Evolutionary conservation across 1,284 basidiomycete genomes (phyloP).

Genomic region (Cryptococcus maquisensis): DNA sequence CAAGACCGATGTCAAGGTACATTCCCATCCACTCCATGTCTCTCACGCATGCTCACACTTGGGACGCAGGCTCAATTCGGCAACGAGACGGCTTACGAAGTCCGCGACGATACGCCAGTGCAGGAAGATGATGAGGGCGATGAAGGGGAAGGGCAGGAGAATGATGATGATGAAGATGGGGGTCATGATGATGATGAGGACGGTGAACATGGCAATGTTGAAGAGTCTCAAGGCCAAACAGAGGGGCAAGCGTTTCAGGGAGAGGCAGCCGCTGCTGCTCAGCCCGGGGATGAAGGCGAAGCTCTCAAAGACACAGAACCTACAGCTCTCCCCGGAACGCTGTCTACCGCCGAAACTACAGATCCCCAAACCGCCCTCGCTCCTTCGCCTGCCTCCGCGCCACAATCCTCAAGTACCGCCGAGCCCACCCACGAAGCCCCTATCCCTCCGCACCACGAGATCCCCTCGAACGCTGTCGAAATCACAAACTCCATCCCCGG

Average conservation of each 20-base stretch:
- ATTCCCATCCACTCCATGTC: too few relatives aligned
- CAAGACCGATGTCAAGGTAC: constrained; percentile 1
- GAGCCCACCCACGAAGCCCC: constrained; percentile 9
- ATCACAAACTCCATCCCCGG: constrained; percentile 21
- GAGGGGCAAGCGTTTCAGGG: constrained; percentile 13
- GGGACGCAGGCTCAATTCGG: not conserved
- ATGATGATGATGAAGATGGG: constrained; percentile 8
- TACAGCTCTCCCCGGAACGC: not conserved
- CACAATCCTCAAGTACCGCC: not conserved
- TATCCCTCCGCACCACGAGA: constrained; percentile 4
- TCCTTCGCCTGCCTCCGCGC: not conserved
- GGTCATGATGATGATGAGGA: constrained; percentile 21
- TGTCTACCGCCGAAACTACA: not conserved
- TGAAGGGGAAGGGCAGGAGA: constrained; percentile 9
- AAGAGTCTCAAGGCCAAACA: constrained; percentile 7
- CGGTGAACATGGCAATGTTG: constrained; percentile 22
- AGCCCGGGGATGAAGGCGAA: constrained; percentile 7
- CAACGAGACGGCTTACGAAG: not conserved
- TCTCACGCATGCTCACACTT: not conserved
- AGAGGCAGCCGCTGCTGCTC: constrained; percentile 11
- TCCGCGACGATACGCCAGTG: constrained; percentile 9
- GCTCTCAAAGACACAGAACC: not conserved
- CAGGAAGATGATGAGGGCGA: constrained; percentile 13
- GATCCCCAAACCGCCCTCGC: not conserved
- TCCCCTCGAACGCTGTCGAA: constrained; percentile 35